These are phyloP conservation scores for Pascua sp. DNA, from an alignment of 1,284 basidiomycete genomes.

Conservation along the genomic window DNA sequence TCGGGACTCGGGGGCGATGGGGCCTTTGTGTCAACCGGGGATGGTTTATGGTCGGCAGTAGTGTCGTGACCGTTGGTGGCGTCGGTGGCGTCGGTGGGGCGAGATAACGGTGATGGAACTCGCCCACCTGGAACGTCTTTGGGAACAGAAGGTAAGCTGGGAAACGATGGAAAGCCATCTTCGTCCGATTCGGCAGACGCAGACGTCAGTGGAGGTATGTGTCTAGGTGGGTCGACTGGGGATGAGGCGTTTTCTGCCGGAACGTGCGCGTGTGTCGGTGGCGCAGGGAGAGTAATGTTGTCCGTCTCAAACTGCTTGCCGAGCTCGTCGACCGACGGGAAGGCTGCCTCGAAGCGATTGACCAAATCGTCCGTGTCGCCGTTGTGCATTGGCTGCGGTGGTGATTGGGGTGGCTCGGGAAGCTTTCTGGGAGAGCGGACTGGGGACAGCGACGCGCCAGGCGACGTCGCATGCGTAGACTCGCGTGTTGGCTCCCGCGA, in stretches of 20 bases:
- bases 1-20: conserved; percentile 27
- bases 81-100: conserved; percentile 9
- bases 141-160: conserved; percentile 15
- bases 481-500: too few species aligned
- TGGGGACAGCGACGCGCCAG: too few species aligned
- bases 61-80: not conserved
- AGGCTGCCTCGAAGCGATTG: conserved; percentile 37
- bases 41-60: not conserved
- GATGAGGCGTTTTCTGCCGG: conserved; percentile 18
- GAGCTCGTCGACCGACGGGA: conserved; percentile 46
- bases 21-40: not conserved
- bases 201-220: not conserved
- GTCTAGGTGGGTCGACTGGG: too few species aligned
- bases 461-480: too few species aligned
- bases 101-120: too few species aligned
- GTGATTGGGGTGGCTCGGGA: too few species aligned
- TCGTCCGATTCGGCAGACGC: conserved; percentile 18
- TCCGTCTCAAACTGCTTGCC: conserved; percentile 39
- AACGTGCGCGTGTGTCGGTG: conserved; percentile 10
- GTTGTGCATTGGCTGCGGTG: too few species aligned
- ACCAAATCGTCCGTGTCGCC: not conserved
- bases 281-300: conserved; percentile 3
- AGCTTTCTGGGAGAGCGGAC: too few species aligned
- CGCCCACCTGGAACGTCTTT: conserved; percentile 7
- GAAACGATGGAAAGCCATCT: conserved; percentile 7